phyloP scores from a whole-genome alignment of 257 asterid genomes.

The Mitragyna speciosa region DNA sequence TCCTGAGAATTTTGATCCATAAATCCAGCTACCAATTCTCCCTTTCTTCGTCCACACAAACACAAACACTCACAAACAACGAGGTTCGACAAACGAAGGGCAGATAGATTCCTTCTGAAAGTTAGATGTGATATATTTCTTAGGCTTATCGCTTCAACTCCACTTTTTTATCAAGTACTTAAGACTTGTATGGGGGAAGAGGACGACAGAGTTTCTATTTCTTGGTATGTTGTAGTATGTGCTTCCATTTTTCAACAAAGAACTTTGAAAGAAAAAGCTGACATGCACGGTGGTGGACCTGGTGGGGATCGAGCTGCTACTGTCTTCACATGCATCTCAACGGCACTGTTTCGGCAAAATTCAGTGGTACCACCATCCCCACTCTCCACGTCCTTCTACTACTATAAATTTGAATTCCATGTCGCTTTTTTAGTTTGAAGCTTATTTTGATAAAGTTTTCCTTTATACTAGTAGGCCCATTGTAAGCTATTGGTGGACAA shows the following conservation, averaged over 20 bases:
- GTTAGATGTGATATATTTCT: constrained; percentile 36
- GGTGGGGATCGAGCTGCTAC: constrained; percentile 16
- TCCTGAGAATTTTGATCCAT: constrained; percentile 12
- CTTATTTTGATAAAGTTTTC: neutral
- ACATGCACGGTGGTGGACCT: constrained; percentile 13
- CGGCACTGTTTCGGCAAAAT: neutral
- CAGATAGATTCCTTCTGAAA: constrained; percentile 27
- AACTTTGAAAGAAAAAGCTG: constrained; percentile 39
- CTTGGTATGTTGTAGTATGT: constrained; percentile 4
- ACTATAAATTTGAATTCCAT: neutral
- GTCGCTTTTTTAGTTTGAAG: neutral
- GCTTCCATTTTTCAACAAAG: constrained; percentile 46
- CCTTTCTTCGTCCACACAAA: constrained; percentile 7
- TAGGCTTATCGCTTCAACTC: constrained; percentile 5
- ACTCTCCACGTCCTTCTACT: neutral
- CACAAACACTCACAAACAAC: constrained; percentile 3
- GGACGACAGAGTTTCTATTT: constrained; percentile 11
- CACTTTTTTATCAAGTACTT: constrained; percentile 26
- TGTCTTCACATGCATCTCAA: constrained; percentile 42
- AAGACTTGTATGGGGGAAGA: constrained; percentile 39
- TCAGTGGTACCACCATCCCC: neutral
- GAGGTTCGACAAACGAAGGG: constrained; percentile 7
- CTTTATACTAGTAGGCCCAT: no score
- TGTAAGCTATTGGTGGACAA: no score
- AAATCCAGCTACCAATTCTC: neutral